Evolutionary conservation across 2,329 filamentous ascomycete species (phyloP).

Genomic region (Botryosphaeria dothidea): DNA sequence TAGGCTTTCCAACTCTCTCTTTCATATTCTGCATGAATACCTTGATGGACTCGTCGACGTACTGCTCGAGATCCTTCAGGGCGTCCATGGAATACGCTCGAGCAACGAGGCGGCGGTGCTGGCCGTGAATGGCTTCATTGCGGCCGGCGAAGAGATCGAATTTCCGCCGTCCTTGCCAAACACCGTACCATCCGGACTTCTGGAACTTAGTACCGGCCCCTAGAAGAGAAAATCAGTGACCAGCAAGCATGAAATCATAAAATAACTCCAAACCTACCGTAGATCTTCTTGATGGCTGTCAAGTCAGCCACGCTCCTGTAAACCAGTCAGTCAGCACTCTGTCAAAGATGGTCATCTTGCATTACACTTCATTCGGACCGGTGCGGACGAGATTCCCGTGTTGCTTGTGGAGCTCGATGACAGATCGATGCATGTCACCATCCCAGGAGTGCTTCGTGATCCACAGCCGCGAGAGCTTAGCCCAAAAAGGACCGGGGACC

Average conservation of each 20-base stretch:
- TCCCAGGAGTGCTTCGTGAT: slow-evolving; percentile 32
- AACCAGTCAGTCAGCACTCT: not conserved
- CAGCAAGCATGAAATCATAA: not conserved
- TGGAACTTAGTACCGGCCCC: slow-evolving; percentile 43
- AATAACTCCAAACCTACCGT: slow-evolving; percentile 19
- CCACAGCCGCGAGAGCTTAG: slow-evolving; percentile 31
- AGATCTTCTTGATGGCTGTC: slow-evolving; percentile 27
- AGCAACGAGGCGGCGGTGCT: slow-evolving; percentile 35
- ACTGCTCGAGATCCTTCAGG: slow-evolving; percentile 40
- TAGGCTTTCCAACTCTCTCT: slow-evolving; percentile 25
- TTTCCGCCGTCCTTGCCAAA: slow-evolving; percentile 41
- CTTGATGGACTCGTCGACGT: slow-evolving; percentile 40
- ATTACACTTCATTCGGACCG: slow-evolving; percentile 16
- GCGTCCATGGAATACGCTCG: slow-evolving; percentile 40
- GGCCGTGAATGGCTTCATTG: slow-evolving; percentile 38
- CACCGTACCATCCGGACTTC: slow-evolving; percentile 44
- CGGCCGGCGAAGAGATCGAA: slow-evolving; percentile 43
- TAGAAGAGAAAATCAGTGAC: slow-evolving; percentile 6
- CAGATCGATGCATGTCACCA: slow-evolving; percentile 31
- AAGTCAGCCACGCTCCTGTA: slow-evolving; percentile 14
- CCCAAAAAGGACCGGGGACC: slow-evolving; percentile 32
- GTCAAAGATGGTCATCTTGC: not conserved
- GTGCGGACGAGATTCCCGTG: slow-evolving; percentile 30
- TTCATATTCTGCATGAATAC: slow-evolving; percentile 37
- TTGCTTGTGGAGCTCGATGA: slow-evolving; percentile 31